Evolutionary conservation across 1,139 yeast species (phyloP).

Genomic region (Geotrichum citri-aurantii): DNA sequence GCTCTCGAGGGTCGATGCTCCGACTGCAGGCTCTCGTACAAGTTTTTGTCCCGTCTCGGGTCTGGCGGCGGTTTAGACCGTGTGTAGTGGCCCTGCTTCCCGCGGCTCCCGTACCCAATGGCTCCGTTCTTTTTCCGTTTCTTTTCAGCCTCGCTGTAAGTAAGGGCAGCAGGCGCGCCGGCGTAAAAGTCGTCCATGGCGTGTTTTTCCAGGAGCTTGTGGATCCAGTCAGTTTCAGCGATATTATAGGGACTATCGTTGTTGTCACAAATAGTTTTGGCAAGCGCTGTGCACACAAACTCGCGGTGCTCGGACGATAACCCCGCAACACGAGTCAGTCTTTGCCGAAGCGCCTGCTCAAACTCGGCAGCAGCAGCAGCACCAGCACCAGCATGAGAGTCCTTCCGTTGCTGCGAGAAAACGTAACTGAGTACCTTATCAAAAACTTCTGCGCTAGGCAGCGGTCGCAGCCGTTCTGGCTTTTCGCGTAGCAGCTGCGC

Average conservation of each 20-base stretch:
- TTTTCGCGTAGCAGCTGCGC: not conserved
- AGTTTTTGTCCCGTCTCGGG: too few species aligned
- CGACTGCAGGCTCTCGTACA: too few species aligned
- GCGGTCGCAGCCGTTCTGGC: not conserved
- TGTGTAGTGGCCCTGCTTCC: not conserved
- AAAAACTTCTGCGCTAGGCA: not conserved
- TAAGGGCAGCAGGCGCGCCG: not conserved
- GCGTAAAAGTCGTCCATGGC: not conserved
- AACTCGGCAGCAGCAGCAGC: too few species aligned
- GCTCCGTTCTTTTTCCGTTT: not conserved
- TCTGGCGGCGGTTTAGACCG: not conserved
- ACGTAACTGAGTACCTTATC: not conserved
- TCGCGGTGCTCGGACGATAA: constrained; percentile 2
- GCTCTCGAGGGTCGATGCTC: too few species aligned
- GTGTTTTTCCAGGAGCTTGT: not conserved
- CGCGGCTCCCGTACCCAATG: not conserved
- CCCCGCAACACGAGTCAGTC: not conserved
- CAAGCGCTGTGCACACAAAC: constrained; percentile 1
- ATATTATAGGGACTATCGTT: not conserved
- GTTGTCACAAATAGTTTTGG: not conserved
- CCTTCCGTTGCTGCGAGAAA: not conserved
- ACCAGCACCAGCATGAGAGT: not conserved
- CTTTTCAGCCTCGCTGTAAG: not conserved
- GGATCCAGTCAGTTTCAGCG: not conserved
- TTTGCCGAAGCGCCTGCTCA: not conserved